These are phyloP conservation scores for Neurospora sp. DNA, from an alignment of 495 filamentous ascomycete species.

Conservation along the genomic window DNA sequence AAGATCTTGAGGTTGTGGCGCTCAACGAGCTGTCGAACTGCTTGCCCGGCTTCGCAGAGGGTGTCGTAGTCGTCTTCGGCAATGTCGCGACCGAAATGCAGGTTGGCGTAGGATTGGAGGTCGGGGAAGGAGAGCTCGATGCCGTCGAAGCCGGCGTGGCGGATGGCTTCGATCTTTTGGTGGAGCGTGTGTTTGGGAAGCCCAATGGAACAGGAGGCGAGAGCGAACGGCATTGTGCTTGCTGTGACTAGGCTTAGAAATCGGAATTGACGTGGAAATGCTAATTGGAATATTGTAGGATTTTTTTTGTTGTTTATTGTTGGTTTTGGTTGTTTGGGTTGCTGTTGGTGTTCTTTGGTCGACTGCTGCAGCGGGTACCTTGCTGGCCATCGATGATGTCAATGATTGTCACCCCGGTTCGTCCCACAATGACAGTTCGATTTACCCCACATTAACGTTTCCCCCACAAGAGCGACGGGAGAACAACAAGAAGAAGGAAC, in stretches of 20 bases:
- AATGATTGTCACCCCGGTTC: background rate
- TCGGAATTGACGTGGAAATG: background rate
- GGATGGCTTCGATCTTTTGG: slow-evolving; percentile 56
- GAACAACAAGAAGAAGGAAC: background rate
- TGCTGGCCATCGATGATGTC: background rate
- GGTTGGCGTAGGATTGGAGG: slow-evolving; percentile 51
- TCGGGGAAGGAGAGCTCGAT: slow-evolving; percentile 74
- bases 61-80: slow-evolving; percentile 44
- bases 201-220: slow-evolving; percentile 15
- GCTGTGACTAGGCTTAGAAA: background rate
- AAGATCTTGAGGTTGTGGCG: slow-evolving; percentile 49
- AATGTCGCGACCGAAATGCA: slow-evolving; percentile 40
- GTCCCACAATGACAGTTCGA: background rate
- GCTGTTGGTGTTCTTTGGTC: background rate
- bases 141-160: slow-evolving; percentile 53
- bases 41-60: slow-evolving; percentile 39
- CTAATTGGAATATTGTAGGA: background rate
- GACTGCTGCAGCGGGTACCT: background rate
- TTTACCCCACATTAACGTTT: background rate
- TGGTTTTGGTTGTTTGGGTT: background rate
- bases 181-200: slow-evolving; percentile 43
- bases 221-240: slow-evolving; percentile 2
- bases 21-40: slow-evolving; percentile 45
- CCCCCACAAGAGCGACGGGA: background rate
- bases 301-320: background rate